Evolutionary conservation across 75 land plant genomes (phyloP), one percentile per base, ranked within the genome.

Genomic region (Adiantum capillusveneris): DNA sequence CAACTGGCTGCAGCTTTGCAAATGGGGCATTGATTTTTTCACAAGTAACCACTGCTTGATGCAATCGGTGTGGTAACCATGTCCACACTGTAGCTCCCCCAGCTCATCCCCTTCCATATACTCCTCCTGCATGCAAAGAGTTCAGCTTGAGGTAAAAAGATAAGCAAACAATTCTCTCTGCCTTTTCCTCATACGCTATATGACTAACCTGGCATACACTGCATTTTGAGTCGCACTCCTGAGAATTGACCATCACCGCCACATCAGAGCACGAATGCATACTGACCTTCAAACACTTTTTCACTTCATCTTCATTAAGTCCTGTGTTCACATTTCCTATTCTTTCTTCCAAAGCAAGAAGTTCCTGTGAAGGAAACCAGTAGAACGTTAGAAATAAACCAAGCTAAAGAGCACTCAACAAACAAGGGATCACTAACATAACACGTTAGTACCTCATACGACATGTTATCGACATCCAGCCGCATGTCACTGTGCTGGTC

Each of bases 261-360:
- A 42, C 63, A 52, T 37, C 69, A 16, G 34, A 45, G 0, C 54
- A 43, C 5, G 22, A n/a, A 57, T 79, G 73, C 43, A 53, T 73
- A 12, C 44, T 17, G 65, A 55, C 70, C 25, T 79, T 73, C 59
- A 85, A 44, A 21, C 50, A 50, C 39, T 70, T 60, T 53, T 46
- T 0, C 6, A 81, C 67, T 2, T 63, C 74, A 55, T 85, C 89
- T 39, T 77, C 87, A 51, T 46, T 67, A 58, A 85, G 55, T 44
- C 85, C 89, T 9, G 82, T 85, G 56, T 59, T 76, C 18, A 85
- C 89, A 59, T 73, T 77, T 22, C 89, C 89, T 24, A 85, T 85
- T 14, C 69, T 67, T 58, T 85, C 89, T 65, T 71, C 89, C 26
- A 85, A 34, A 0, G 79, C 88, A 49, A 85, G 51, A 11, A 85